These are phyloP conservation scores for Metarhizium album DNA, from an alignment of 2,329 filamentous ascomycete genomes.

Conservation along the genomic window DNA sequence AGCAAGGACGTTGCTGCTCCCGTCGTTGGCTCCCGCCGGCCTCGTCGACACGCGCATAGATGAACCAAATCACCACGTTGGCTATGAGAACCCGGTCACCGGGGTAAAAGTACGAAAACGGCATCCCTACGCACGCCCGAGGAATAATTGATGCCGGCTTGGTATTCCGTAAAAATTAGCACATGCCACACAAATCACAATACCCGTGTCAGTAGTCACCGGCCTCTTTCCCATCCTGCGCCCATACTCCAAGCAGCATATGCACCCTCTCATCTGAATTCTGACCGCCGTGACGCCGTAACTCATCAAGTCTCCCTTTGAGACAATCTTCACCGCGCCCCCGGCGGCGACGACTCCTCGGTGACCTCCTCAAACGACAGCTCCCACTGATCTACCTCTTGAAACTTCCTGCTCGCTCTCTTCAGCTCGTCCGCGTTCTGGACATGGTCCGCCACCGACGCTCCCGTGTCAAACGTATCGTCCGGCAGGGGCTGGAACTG, in stretches of 20 bases:
- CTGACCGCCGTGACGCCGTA: neutral
- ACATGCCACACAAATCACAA: neutral
- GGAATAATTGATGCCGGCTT: neutral
- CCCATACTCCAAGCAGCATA: neutral
- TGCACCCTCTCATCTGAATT: neutral
- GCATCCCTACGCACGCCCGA: no score
- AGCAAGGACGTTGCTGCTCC: neutral
- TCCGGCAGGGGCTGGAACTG: conserved; percentile 34
- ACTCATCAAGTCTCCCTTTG: neutral
- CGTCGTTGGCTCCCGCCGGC: neutral
- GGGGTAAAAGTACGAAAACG: no score
- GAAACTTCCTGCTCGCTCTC: conserved; percentile 50
- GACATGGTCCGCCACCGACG: conserved; percentile 21
- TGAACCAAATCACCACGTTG: no score
- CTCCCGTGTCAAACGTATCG: conserved; percentile 28
- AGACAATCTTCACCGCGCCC: conserved; percentile 31
- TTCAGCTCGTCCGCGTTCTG: conserved; percentile 42
- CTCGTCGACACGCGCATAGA: no score
- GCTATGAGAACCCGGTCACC: no score
- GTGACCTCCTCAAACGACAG: conserved; percentile 55
- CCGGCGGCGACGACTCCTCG: conserved; percentile 41
- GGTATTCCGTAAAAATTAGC: neutral
- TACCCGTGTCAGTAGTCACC: neutral
- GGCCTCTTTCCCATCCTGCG: neutral
- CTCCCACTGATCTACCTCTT: conserved; percentile 59